phyloP scores from a whole-genome alignment of 225 moss, liverwort and hornwort genomes.

The Physcomitrellopsis africana region DNA sequence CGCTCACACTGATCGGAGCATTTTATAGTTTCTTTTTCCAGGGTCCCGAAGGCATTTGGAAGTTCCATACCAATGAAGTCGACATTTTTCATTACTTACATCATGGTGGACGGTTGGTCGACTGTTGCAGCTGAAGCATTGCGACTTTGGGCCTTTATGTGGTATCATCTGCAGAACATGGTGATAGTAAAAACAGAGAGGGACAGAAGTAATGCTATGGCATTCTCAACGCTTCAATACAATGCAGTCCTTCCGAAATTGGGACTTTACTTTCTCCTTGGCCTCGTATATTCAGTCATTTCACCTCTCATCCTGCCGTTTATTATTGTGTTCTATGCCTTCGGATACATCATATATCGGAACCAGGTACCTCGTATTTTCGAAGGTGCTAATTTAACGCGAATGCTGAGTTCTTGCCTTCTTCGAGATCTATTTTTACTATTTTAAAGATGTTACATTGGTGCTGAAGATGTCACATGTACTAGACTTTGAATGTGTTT shows the following conservation, averaged over 20 bases:
- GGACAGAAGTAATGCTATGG: constrained; percentile 78
- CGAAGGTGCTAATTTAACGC: not conserved
- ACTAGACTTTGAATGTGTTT: no score
- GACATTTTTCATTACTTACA: constrained; percentile 91
- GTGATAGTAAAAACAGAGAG: constrained; percentile 76
- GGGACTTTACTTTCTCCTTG: constrained; percentile 86
- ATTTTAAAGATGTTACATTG: not conserved
- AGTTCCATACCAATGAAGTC: constrained; percentile 80
- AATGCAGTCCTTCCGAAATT: constrained; percentile 63
- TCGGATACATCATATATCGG: constrained; percentile 81
- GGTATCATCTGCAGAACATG: constrained; percentile 70
- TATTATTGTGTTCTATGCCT: constrained; percentile 71
- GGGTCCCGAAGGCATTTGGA: constrained; percentile 81
- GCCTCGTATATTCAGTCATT: constrained; percentile 84
- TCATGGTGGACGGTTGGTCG: constrained; percentile 95
- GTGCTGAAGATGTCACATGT: not conserved
- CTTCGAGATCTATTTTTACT: not conserved
- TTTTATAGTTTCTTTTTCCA: constrained; percentile 34
- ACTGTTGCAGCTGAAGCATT: constrained; percentile 73
- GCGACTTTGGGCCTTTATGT: constrained; percentile 61
- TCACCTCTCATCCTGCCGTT: constrained; percentile 92
- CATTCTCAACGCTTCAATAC: constrained; percentile 64
- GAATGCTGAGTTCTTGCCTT: not conserved
- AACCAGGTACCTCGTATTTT: constrained; percentile 64
- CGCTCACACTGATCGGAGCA: not conserved